phyloP scores from a whole-genome alignment of 2,329 filamentous ascomycete genomes.

The Samsoniella hepiali region DNA sequence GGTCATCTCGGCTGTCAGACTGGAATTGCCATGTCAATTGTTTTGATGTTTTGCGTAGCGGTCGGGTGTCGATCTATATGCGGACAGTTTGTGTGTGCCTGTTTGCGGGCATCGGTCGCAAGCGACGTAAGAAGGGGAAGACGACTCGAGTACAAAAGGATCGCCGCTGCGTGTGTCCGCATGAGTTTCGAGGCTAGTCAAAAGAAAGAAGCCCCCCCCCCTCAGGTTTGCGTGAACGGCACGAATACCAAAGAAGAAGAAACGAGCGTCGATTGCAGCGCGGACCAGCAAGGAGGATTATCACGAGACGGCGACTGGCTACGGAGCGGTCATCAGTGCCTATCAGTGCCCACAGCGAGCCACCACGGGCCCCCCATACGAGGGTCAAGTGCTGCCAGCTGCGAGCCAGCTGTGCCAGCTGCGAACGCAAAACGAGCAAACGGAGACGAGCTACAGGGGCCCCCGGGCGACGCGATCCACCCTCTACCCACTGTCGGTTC shows the following conservation, averaged over 20 bases:
- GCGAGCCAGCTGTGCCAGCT: neutral
- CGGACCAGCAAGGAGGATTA: neutral
- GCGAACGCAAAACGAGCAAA: neutral
- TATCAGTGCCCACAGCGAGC: neutral
- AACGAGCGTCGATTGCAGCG: conserved; percentile 1
- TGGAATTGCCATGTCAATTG: conserved; percentile 9
- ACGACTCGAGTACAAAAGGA: neutral
- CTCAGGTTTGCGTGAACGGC: neutral
- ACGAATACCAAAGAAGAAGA: conserved; percentile 8
- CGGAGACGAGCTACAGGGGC: neutral
- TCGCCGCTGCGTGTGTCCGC: neutral
- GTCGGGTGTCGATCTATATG: neutral
- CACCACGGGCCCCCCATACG: neutral
- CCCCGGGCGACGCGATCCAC: neutral
- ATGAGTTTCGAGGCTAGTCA: neutral
- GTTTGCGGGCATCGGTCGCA: neutral
- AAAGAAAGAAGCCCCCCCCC: neutral
- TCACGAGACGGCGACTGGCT: neutral
- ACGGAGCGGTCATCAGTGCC: neutral
- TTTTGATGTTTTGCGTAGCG: neutral
- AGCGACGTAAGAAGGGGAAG: too few relatives aligned
- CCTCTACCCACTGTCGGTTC: neutral
- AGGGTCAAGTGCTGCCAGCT: neutral
- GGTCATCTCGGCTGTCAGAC: neutral
- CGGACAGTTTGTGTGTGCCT: neutral